phyloP scores from a whole-genome alignment of 306 rosid genomes.

The Gillenia trifoliata region DNA sequence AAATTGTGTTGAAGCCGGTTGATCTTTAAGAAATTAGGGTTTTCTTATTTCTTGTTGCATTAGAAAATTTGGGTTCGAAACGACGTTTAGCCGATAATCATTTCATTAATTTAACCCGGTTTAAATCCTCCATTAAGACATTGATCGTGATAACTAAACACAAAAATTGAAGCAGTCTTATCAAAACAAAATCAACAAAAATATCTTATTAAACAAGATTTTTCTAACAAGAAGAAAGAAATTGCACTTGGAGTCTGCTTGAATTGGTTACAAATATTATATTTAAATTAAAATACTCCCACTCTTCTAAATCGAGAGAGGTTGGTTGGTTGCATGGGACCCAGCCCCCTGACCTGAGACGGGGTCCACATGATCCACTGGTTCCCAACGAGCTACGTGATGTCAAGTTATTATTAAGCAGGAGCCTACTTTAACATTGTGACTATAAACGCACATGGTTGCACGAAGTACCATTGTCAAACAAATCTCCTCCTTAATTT shows the following conservation, averaged over 20 bases:
- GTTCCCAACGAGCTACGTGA: not conserved
- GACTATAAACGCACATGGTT: not conserved
- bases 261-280: too few species aligned
- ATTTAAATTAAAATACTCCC: too few species aligned
- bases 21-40: not conserved
- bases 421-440: too few species aligned
- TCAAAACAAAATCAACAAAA: too few species aligned
- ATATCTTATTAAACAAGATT: not conserved
- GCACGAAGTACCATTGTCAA: not conserved
- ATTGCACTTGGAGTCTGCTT: not conserved
- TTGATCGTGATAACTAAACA: not conserved
- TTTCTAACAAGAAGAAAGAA: too few species aligned
- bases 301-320: too few species aligned
- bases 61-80: not conserved
- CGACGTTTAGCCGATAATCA: not conserved
- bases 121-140: too few species aligned
- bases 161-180: too few species aligned
- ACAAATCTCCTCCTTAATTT: not conserved
- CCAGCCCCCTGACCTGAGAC: not conserved
- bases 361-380: not conserved
- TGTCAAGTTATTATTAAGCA: not conserved
- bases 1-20: too few species aligned
- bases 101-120: too few species aligned
- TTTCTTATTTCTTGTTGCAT: not conserved
- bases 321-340: not conserved